Conservation (phyloP, 352 stramenopile genomes). For the Chrysophaeum taylorii region DNA sequence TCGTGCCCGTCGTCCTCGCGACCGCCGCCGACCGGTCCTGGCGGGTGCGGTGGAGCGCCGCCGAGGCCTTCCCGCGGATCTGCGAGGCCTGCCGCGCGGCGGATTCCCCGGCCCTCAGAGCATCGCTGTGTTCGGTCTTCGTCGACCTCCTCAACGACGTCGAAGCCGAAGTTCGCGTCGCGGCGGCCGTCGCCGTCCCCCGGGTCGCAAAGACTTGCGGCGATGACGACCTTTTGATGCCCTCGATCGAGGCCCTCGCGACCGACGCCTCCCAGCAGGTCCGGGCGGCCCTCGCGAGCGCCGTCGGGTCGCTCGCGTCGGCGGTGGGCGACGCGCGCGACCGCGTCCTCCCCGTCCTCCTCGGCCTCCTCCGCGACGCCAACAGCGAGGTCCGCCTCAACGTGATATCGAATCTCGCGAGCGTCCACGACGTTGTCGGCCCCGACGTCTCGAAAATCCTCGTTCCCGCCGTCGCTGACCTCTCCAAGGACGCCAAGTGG, state of each 20-base stretch:
- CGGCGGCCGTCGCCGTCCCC: conserved; percentile 26
- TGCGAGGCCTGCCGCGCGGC: conserved; percentile 64
- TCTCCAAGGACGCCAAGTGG: conserved; percentile 97
- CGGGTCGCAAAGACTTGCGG: conserved; percentile 45
- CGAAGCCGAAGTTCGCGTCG: conserved; percentile 74
- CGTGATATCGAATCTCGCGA: conserved; percentile 88
- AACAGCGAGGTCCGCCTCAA: conserved; percentile 94
- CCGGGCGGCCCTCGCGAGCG: conserved; percentile 78
- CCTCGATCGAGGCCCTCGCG: conserved; percentile 62
- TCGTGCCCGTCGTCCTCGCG: conserved; percentile 71
- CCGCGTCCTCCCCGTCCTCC: conserved; percentile 81
- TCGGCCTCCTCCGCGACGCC: conserved; percentile 87
- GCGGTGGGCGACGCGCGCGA: conserved; percentile 85
- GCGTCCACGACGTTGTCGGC: conserved; percentile 91
- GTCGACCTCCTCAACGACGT: conserved; percentile 88
- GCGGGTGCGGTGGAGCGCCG: conserved; percentile 93
- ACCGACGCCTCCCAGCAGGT: conserved; percentile 89
- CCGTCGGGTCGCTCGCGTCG: conserved; percentile 86
- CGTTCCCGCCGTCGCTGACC: conserved; percentile 88
- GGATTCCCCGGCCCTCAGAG: conserved; percentile 30
- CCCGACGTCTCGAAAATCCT: conserved; percentile 91
- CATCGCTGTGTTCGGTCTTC: conserved; percentile 54
- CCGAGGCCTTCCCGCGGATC: conserved; percentile 85
- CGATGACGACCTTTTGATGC: conserved; percentile 54
- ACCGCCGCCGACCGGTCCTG: conserved; percentile 88